Conservation (phyloP, 1,284 basidiomycete species). For the Wolfiporia cocos region DNA sequence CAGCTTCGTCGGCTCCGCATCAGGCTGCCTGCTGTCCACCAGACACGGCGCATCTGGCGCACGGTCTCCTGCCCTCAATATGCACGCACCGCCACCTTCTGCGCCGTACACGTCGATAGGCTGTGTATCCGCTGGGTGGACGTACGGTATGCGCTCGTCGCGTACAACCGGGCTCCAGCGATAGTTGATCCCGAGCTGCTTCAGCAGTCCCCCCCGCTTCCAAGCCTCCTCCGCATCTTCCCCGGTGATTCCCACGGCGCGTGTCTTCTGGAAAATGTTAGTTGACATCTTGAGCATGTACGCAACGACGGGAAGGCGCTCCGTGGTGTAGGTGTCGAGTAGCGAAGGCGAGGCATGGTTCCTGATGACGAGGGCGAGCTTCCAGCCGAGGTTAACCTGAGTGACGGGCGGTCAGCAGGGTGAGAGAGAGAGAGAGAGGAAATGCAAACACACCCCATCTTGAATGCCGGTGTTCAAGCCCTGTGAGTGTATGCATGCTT, state of each 20-base stretch:
- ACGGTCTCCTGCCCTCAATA: slow-evolving; percentile 39
- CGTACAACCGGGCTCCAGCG: slow-evolving; percentile 38
- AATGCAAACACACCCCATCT: slow-evolving; percentile 1
- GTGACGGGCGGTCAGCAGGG: neutral
- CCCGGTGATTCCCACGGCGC: neutral
- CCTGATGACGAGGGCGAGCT: slow-evolving; percentile 25
- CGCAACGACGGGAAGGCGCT: slow-evolving; percentile 23
- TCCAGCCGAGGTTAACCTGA: slow-evolving; percentile 25
- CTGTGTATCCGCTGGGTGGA: slow-evolving; percentile 12
- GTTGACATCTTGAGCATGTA: slow-evolving; percentile 19
- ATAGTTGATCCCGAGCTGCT: slow-evolving; percentile 40
- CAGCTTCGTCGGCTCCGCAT: slow-evolving; percentile 13
- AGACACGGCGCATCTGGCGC: slow-evolving; percentile 38
- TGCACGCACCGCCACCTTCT: slow-evolving; percentile 12
- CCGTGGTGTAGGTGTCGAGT: slow-evolving; percentile 20
- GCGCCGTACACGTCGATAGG: slow-evolving; percentile 15
- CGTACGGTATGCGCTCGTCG: slow-evolving; percentile 24
- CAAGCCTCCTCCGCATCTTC: neutral
- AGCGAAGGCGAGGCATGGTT: slow-evolving; percentile 16
- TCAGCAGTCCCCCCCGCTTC: slow-evolving; percentile 17
- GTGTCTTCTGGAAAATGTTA: neutral
- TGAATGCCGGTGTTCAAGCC: slow-evolving; percentile 2
- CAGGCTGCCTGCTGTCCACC: neutral
- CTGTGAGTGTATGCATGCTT: neutral
- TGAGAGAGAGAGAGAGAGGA: neutral